phyloP scores from a whole-genome alignment of 139 green algal species.

The Chlamydomonas sphaeroides region DNA sequence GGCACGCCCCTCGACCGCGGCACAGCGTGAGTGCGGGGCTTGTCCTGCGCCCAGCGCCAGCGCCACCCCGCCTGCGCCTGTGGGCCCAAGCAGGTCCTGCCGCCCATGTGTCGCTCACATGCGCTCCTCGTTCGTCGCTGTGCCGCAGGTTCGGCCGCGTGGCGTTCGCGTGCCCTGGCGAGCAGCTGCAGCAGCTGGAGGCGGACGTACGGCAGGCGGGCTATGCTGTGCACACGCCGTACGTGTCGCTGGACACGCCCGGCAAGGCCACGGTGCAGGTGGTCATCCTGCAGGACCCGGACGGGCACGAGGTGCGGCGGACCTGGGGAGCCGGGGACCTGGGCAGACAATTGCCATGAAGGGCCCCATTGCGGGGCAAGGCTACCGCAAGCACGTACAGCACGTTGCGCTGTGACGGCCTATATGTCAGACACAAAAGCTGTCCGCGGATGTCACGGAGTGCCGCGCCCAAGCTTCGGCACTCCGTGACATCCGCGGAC shows the following conservation, averaged over 20 bases:
- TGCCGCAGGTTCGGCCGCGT: slow-evolving; percentile 51
- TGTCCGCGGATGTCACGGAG: too few species aligned
- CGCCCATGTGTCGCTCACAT: neutral
- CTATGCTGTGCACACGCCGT: slow-evolving; percentile 55
- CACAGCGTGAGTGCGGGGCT: slow-evolving; percentile 49
- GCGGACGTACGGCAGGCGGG: slow-evolving; percentile 32
- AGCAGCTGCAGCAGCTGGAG: slow-evolving; percentile 57
- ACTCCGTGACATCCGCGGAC: too few species aligned
- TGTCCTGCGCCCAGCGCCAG: too few species aligned
- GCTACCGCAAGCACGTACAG: too few species aligned
- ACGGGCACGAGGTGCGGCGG: slow-evolving; percentile 62
- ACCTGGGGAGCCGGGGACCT: neutral
- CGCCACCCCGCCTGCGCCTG: too few species aligned
- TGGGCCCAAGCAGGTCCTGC: too few species aligned
- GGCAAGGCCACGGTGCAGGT: slow-evolving; percentile 70
- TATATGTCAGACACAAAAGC: too few species aligned
- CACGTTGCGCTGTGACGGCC: too few species aligned
- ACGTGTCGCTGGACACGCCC: slow-evolving; percentile 64
- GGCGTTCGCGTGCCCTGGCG: slow-evolving; percentile 58
- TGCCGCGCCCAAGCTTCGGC: too few species aligned
- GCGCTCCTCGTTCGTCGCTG: neutral
- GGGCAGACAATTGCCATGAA: too few species aligned
- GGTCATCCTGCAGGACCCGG: slow-evolving; percentile 67
- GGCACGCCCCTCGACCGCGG: slow-evolving; percentile 42
- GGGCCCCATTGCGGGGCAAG: too few species aligned